Evolutionary conservation across 352 stramenopile species (phyloP).

Genomic region (Discostella stelligera): DNA sequence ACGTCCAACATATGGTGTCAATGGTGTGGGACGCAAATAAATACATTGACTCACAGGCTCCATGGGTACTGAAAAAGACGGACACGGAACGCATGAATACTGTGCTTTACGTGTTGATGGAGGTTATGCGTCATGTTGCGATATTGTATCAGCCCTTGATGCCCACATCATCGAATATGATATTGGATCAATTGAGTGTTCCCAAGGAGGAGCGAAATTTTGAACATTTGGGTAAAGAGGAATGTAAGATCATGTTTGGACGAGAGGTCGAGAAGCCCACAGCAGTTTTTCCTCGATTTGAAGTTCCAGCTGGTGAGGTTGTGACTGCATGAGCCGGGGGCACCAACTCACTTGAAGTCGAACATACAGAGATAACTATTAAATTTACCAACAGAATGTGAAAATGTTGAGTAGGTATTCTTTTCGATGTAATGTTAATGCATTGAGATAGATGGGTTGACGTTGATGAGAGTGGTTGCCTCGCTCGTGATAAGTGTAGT

Average conservation of each 20-base stretch:
- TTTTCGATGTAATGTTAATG: too few species aligned
- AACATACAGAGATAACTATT: neutral
- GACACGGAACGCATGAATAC: conserved; percentile 82
- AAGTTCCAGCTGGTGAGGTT: conserved; percentile 35
- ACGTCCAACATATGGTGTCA: conserved; percentile 73
- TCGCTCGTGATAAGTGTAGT: too few species aligned
- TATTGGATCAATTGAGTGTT: conserved; percentile 82
- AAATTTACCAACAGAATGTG: too few species aligned
- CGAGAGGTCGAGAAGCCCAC: conserved; percentile 58
- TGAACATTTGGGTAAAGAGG: conserved; percentile 57
- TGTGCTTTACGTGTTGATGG: conserved; percentile 84
- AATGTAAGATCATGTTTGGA: conserved; percentile 56
- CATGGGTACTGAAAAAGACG: conserved; percentile 85
- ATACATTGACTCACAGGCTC: conserved; percentile 85
- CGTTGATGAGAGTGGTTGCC: too few species aligned
- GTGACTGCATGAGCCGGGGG: neutral
- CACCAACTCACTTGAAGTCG: too few species aligned
- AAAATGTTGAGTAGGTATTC: too few species aligned
- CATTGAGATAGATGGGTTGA: too few species aligned
- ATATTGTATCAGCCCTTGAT: conserved; percentile 87
- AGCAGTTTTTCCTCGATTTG: conserved; percentile 69
- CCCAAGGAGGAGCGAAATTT: conserved; percentile 70
- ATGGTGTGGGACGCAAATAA: conserved; percentile 84
- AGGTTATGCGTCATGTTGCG: conserved; percentile 79
- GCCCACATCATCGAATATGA: conserved; percentile 72